phyloP scores from a whole-genome alignment of 371 early-diverging fungal species.

The Zancudomyces culisetae region DNA sequence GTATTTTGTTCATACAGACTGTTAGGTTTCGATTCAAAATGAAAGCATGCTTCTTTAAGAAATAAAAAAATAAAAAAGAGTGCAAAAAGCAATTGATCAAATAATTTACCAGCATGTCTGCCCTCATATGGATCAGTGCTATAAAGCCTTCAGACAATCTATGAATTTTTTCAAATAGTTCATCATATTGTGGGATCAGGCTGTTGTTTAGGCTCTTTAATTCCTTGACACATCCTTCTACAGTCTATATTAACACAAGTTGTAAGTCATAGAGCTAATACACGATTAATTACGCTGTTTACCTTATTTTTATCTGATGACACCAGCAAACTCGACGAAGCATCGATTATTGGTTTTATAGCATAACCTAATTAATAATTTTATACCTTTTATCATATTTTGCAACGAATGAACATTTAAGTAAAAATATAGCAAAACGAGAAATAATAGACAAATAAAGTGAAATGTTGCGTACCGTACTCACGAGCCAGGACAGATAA shows the following conservation, averaged over 20 bases:
- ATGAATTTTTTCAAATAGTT: slow-evolving; percentile 49
- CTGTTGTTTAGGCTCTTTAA: slow-evolving; percentile 26
- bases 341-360: background rate
- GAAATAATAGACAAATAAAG: too few relatives aligned
- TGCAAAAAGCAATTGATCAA: background rate
- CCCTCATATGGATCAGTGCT: slow-evolving; percentile 49
- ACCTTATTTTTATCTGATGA: background rate
- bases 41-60: too few relatives aligned
- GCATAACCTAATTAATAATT: background rate
- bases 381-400: background rate
- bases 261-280: background rate
- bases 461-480: background rate
- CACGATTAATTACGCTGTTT: background rate
- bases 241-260: background rate
- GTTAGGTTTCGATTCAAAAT: too few relatives aligned
- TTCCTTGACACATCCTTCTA: background rate
- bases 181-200: slow-evolving; percentile 38
- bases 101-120: slow-evolving; percentile 35
- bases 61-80: too few relatives aligned
- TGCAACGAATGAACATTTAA: background rate
- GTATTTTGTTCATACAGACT: too few relatives aligned
- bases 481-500: background rate
- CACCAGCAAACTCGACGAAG: background rate
- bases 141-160: slow-evolving; percentile 52
- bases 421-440: too few relatives aligned